Base-by-base conservation (phyloP, 2,329 filamentous ascomycete genomes). In the Aureobasidium sp. region DNA sequence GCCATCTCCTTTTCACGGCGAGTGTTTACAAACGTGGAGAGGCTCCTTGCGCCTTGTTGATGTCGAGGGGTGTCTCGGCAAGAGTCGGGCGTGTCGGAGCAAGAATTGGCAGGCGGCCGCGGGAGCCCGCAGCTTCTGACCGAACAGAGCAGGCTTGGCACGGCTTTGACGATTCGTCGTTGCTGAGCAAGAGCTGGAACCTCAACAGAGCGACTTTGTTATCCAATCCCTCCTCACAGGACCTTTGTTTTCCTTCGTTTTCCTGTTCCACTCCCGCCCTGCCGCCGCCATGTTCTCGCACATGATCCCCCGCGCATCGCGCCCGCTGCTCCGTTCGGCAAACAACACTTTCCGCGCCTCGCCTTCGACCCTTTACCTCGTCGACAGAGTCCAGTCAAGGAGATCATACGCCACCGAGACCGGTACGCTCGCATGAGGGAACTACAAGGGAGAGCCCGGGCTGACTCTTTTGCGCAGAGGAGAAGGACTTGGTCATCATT, bases 401-500 rank as follows among this genome's bases (percentile, higher is more conserved):
- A 81, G 81, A 75, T 78, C 78, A 65, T 82, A 81, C 71, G 82
- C 82, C 53, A 81, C 78, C 67, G 77, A 82, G 69, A 73, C 82
- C 73, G 77, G 78, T 80, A 68, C 64, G 67, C 40, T 22, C 22
- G 22, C 19, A 4, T 61, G 56, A 61, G 47, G 69, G 68, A 54
- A 65, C 64, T 47, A 67, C 65, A 54, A 11, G 27, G 2, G 29
- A 24, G 58, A 65, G 39, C 42, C 48, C 7, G 22, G 14, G 29
- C 56, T 47, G 50, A 64, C 19, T 31, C 44, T 15, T 35, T 27
- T 24, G 33, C 54, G 29, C 75, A 91, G 91, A 92, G 77, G 91
- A 97, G 77, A 95, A 96, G 78, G 94, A 99, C 77, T 83, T 99
- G 61, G 88, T 99, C 73, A 92, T 99, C 78, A 96, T 99, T 73